Evolutionary conservation across 2,329 filamentous ascomycete genomes (phyloP), one percentile per base, ranked within the genome.

Genomic region (Simplicillium sp.): DNA sequence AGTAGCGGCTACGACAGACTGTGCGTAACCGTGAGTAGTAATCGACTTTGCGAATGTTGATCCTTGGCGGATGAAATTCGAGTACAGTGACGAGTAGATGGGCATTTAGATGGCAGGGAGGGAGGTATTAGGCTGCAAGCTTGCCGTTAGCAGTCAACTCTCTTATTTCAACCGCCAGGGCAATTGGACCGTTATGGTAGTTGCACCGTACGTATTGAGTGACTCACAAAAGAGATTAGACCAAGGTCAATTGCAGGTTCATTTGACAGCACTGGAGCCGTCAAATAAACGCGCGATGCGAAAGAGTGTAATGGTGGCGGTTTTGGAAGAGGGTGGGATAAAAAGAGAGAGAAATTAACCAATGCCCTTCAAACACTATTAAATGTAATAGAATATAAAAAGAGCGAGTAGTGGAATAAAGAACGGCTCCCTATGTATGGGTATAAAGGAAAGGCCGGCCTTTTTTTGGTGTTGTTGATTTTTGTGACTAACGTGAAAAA

Each of bases 11-110:
- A 98, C 88, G 67, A 97, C 84, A 48, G 89, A 95, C 65, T 97
- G 90, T 55, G 89, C 89, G 77, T 96, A 97, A 68, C 90, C 90
- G 78, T 97, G 87, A 61, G 87, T 89, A 64, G 87, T 90, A 65
- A 97, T 84, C 58, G 89, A 88, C 73, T 97, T 97, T 60, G 87
- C 82, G 58, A 65, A 63, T 57, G 63, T 59, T 69, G 96, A 84
- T 83, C 87, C 89, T 77, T 90, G 86, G 74, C 92, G 90, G 80
- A 94, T 87, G 75, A 97, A 86, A 73, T 76, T 82, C 68, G 78
- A 73, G 66, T 80, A 81, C 50, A 82, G 68, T 59, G 75, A 77
- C 48, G 77, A 80, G 64, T 80, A 81, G 58, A 80, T 78, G 67
- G 78, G 79, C 90, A 96, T 97, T 94, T 94, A 95, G 86, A 75